phyloP scores from a whole-genome alignment of 306 rosid genomes.

The Cucumis melo region DNA sequence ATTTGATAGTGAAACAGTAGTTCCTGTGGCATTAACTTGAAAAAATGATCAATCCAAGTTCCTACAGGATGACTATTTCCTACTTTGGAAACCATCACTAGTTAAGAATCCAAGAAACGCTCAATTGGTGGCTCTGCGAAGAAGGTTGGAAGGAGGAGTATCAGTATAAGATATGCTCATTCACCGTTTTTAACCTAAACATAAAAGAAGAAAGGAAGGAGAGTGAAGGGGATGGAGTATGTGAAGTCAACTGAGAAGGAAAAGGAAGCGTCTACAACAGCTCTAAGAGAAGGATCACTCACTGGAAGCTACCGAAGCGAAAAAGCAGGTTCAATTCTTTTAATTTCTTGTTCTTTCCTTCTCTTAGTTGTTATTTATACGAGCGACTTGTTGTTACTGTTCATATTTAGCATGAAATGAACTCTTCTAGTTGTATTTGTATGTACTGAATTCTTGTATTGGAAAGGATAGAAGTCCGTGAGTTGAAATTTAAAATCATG shows the following conservation, averaged over 20 bases:
- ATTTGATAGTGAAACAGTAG: slow-evolving; percentile 28
- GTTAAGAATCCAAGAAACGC: not conserved
- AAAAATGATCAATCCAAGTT: not conserved
- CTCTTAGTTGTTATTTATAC: not conserved
- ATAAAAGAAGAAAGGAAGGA: not conserved
- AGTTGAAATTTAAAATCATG: not conserved
- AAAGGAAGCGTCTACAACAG: not conserved
- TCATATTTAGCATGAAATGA: not conserved
- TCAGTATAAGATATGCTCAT: not conserved
- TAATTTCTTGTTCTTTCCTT: not conserved
- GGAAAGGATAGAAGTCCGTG: not conserved
- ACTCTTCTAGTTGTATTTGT: not conserved
- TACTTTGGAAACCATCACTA: not conserved
- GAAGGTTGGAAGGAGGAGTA: not conserved
- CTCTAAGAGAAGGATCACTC: not conserved
- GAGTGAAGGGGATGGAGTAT: not conserved
- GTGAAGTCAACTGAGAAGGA: not conserved
- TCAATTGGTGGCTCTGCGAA: not conserved
- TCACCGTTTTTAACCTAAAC: not conserved
- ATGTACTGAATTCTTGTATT: not conserved
- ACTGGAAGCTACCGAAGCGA: not conserved
- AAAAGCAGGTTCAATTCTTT: not conserved
- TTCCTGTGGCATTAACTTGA: not conserved
- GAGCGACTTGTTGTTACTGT: not conserved
- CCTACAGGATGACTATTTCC: not conserved